Percentiles rank a stretch among this genome's conserved stretches.
Evolutionary conservation across 371 early-diverging fungal genomes (phyloP).

Genomic region (Lichtheimia corymbifera): DNA sequence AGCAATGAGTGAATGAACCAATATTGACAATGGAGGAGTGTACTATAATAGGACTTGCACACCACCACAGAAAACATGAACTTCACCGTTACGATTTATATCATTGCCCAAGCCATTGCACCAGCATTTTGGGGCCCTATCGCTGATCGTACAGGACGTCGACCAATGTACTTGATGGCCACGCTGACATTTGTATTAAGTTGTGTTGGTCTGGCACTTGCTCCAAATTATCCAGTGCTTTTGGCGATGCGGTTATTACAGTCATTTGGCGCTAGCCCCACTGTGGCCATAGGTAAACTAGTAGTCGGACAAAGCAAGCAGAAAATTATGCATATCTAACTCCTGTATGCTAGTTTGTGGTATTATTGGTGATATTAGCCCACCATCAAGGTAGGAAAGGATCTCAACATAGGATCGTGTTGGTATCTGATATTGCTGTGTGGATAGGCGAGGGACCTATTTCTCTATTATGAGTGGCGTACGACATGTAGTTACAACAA

Average conservation of each 20-base stretch:
- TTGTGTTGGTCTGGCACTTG: conserved; percentile 13
- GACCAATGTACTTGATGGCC: conserved; percentile 17
- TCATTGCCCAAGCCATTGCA: conserved; percentile 21
- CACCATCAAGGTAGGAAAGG: conserved; percentile 36
- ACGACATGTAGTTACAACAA: conserved; percentile 27
- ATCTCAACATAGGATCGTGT: neutral
- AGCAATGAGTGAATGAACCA: too few species aligned
- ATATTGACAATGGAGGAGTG: too few species aligned
- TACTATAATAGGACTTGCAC: neutral
- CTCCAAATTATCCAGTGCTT: conserved; percentile 7
- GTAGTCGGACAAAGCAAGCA: too few species aligned
- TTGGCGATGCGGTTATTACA: conserved; percentile 19
- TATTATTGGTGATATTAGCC: conserved; percentile 56
- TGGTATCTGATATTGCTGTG: neutral
- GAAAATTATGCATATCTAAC: conserved; percentile 29
- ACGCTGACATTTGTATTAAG: conserved; percentile 5
- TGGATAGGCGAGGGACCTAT: conserved; percentile 41
- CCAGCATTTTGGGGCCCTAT: conserved; percentile 23
- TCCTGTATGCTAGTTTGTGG: conserved; percentile 46
- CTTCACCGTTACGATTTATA: conserved; percentile 14
- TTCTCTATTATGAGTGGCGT: conserved; percentile 54
- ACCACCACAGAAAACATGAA: conserved; percentile 6
- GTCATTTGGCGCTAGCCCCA: conserved; percentile 37
- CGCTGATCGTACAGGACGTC: conserved; percentile 19
- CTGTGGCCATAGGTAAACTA: conserved; percentile 32